Evolutionary conservation across 192 early-diverging fungal genomes (phyloP).

Genomic region (Gaertneriomyces semiglobifer): DNA sequence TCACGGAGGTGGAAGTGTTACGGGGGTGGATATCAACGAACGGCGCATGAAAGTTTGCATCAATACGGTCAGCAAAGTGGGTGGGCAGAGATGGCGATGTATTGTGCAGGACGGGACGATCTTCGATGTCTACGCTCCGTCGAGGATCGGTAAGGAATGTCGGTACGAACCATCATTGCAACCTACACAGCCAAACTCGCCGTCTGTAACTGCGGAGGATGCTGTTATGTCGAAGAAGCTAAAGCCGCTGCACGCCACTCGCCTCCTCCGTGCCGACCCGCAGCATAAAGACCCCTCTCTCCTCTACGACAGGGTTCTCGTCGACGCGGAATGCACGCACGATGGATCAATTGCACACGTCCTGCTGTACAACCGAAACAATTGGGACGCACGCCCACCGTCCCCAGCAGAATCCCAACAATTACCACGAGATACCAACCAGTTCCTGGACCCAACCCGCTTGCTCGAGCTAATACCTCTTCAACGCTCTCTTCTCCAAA

Average conservation of each 20-base stretch:
- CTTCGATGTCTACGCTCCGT: constrained; percentile 73
- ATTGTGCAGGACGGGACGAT: constrained; percentile 80
- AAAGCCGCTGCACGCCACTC: constrained; percentile 78
- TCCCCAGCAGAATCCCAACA: not conserved
- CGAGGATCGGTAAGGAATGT: not conserved
- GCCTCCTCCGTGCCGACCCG: constrained; percentile 60
- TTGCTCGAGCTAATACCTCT: constrained; percentile 58
- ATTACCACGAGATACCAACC: constrained; percentile 24
- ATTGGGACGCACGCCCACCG: constrained; percentile 63
- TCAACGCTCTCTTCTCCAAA: constrained; percentile 66
- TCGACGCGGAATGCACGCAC: constrained; percentile 82
- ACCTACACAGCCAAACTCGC: too few species aligned
- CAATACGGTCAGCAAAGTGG: constrained; percentile 69
- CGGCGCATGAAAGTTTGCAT: constrained; percentile 74
- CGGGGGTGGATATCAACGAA: constrained; percentile 82
- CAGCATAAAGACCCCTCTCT: constrained; percentile 35
- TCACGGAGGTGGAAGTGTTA: constrained; percentile 65
- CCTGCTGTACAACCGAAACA: constrained; percentile 68
- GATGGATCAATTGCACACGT: constrained; percentile 74
- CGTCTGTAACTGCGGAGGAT: too few species aligned
- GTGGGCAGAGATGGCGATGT: constrained; percentile 55
- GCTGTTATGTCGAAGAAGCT: constrained; percentile 19
- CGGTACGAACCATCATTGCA: too few species aligned
- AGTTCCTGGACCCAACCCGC: constrained; percentile 65
- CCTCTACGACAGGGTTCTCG: constrained; percentile 68